Evolutionary conservation across 208 protist species (phyloP).

Genomic region (Leishmania aethiopica): DNA sequence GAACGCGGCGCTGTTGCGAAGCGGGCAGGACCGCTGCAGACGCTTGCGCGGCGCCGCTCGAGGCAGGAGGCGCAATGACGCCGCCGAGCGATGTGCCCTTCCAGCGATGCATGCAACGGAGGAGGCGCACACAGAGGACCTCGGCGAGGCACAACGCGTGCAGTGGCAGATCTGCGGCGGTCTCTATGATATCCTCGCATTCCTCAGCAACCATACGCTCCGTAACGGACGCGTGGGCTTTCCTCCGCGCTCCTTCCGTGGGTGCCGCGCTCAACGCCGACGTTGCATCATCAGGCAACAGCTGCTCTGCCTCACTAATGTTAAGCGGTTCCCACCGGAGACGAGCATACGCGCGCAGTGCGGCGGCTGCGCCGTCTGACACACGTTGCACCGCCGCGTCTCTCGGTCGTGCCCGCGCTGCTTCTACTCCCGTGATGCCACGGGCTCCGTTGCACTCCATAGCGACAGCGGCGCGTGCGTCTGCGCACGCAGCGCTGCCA

Average conservation of each 20-base stretch:
- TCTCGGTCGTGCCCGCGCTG: no score
- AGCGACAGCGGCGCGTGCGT: background rate
- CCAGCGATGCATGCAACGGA: conserved; percentile 3
- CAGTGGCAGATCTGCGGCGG: conserved; percentile 9
- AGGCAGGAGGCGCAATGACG: background rate
- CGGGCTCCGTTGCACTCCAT: background rate
- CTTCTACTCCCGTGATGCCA: background rate
- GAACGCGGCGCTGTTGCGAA: conserved; percentile 8
- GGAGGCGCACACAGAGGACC: conserved; percentile 14
- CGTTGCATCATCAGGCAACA: background rate
- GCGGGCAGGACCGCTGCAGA: background rate
- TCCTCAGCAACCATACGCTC: background rate
- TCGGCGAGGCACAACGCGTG: conserved; percentile 19
- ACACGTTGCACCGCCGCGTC: background rate
- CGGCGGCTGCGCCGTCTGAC: background rate
- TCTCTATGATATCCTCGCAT: conserved; percentile 10
- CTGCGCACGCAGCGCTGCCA: background rate
- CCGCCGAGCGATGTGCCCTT: background rate
- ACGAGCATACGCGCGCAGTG: conserved; percentile 10
- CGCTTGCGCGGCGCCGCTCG: background rate
- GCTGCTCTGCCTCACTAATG: background rate
- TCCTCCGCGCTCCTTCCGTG: background rate
- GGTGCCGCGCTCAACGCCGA: background rate
- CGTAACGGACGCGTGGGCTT: background rate
- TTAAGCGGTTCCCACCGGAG: conserved; percentile 14